Conservation (phyloP, 768 basidiomycete species). For the Lactarius hengduanensis region DNA sequence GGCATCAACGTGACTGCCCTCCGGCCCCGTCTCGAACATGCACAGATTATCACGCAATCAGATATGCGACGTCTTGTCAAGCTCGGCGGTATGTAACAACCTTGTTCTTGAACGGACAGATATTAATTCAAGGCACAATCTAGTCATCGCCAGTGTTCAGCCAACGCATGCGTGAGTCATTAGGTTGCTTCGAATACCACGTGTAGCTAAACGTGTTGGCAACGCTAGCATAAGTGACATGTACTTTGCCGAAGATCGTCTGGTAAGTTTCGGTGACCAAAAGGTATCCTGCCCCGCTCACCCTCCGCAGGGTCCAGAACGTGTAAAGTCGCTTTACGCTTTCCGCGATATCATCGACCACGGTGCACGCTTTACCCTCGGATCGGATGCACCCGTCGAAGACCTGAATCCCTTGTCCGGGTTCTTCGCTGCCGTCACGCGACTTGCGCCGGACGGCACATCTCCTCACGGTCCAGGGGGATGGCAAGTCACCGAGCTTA, state of each 20-base stretch:
- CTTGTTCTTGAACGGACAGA: background rate
- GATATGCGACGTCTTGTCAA: conserved; percentile 77
- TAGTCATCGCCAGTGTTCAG: conserved; percentile 89
- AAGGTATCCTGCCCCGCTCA: conserved; percentile 15
- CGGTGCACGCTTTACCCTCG: conserved; percentile 69
- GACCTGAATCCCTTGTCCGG: conserved; percentile 78
- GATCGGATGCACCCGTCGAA: conserved; percentile 92
- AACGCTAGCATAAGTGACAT: conserved; percentile 70
- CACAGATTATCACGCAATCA: conserved; percentile 74
- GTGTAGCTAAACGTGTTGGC: conserved; percentile 15
- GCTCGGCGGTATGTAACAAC: conserved; percentile 62
- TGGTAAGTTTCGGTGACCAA: conserved; percentile 47
- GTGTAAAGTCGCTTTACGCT: conserved; percentile 84
- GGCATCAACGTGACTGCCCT: conserved; percentile 60
- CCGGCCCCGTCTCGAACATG: conserved; percentile 85
- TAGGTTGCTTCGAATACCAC: background rate
- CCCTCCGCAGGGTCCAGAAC: conserved; percentile 63
- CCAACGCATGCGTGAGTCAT: conserved; percentile 79
- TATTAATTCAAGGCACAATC: background rate
- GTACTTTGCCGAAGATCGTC: conserved; percentile 82
- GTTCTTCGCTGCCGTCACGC: conserved; percentile 86
- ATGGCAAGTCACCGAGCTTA: conserved; percentile 53
- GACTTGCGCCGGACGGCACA: conserved; percentile 62
- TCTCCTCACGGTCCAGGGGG: conserved; percentile 84
- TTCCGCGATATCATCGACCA: conserved; percentile 71